These are phyloP conservation scores for Penicillium coffeae DNA, from an alignment of 495 filamentous ascomycete genomes.

Conservation along the genomic window DNA sequence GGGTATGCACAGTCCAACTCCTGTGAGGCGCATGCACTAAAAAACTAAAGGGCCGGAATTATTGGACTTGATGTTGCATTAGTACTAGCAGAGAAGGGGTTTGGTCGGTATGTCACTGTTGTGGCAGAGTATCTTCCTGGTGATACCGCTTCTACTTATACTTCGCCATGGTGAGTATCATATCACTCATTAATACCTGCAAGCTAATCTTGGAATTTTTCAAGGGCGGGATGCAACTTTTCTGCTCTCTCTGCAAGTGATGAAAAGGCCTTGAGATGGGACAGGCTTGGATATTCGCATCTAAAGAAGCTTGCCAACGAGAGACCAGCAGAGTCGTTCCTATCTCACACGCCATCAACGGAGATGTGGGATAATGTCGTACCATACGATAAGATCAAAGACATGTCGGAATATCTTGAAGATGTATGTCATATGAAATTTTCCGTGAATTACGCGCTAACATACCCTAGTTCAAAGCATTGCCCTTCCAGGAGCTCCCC, in stretches of 20 bases:
- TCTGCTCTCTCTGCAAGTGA: slow-evolving; percentile 31
- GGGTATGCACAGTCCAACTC: neutral
- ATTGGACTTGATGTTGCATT: slow-evolving; percentile 34
- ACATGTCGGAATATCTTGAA: slow-evolving; percentile 26
- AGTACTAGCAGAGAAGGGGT: slow-evolving; percentile 24
- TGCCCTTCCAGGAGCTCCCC: slow-evolving; percentile 20
- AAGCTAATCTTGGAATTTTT: neutral
- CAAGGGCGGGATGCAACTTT: slow-evolving; percentile 34
- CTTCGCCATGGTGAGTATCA: slow-evolving; percentile 30
- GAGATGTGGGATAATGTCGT: slow-evolving; percentile 33
- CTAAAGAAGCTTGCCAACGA: slow-evolving; percentile 17
- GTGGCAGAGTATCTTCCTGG: slow-evolving; percentile 31
- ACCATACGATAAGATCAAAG: slow-evolving; percentile 21
- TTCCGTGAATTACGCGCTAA: neutral
- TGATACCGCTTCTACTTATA: slow-evolving; percentile 24
- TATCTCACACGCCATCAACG: slow-evolving; percentile 18
- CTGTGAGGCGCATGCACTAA: neutral
- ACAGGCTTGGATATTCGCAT: slow-evolving; percentile 24
- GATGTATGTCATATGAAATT: slow-evolving; percentile 14
- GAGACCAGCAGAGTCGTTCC: slow-evolving; percentile 20
- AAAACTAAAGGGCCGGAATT: slow-evolving; percentile 23
- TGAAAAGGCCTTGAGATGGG: slow-evolving; percentile 28
- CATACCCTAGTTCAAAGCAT: neutral
- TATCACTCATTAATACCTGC: too few relatives aligned
- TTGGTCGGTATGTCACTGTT: slow-evolving; percentile 21